A percentile compares a stretch with the other conserved stretches of the same genome.
These are phyloP conservation scores for Malus sieversii DNA, from an alignment of 306 rosid genomes.

Conservation along the genomic window DNA sequence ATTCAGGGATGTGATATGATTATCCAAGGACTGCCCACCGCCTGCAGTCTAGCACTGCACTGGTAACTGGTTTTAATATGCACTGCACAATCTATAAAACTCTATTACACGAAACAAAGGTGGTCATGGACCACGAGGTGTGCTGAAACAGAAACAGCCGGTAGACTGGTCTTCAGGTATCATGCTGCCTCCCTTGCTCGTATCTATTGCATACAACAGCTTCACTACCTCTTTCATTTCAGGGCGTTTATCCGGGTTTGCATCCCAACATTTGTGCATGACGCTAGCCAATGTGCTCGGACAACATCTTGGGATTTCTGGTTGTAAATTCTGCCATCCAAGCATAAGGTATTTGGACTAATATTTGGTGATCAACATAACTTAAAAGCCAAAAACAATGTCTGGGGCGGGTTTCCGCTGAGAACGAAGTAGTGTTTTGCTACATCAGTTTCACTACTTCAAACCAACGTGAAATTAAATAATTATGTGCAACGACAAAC, in stretches of 20 bases:
- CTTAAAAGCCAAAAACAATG: too few species aligned
- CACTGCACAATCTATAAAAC: not conserved
- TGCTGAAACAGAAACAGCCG: conserved; percentile 61
- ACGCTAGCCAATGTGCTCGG: conserved; percentile 44
- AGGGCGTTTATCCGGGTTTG: conserved; percentile 61
- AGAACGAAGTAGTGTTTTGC: too few species aligned
- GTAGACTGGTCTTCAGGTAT: conserved; percentile 53
- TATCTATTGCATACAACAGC: conserved; percentile 64
- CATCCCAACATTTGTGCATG: conserved; percentile 81
- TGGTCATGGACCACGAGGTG: conserved; percentile 53
- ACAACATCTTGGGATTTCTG: conserved; percentile 78
- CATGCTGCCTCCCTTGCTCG: conserved; percentile 92
- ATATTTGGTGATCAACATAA: too few species aligned
- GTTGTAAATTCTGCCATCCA: conserved; percentile 57
- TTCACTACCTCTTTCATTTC: conserved; percentile 72
- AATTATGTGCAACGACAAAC: not conserved
- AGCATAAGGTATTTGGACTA: not conserved
- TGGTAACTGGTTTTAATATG: not conserved
- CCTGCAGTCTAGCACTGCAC: not conserved
- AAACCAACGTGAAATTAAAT: too few species aligned
- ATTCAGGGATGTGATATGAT: not conserved
- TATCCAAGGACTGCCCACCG: not conserved
- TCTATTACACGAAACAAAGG: not conserved
- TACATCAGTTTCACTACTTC: too few species aligned
- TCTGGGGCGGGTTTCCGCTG: too few species aligned